Evolutionary conservation across 345 rosid species (phyloP).

Genomic region (Populus simonii): DNA sequence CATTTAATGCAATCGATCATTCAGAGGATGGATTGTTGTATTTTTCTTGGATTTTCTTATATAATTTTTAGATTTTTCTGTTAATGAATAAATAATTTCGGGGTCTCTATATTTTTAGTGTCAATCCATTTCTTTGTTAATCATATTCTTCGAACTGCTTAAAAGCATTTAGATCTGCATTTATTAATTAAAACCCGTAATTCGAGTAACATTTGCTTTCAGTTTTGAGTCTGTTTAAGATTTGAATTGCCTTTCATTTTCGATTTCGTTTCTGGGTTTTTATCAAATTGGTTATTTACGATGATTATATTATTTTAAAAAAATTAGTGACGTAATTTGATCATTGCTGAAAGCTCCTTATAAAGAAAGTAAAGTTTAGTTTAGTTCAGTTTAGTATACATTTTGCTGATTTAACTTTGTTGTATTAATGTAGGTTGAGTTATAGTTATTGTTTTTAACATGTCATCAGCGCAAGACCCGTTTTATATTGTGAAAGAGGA

Average conservation of each 20-base stretch:
- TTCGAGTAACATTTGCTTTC: background rate
- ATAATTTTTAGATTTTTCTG: background rate
- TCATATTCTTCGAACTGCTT: background rate
- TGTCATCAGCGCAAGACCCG: slow-evolving; percentile 99
- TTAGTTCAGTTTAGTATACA: background rate
- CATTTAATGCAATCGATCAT: background rate
- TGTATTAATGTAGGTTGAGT: background rate
- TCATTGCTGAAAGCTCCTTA: background rate
- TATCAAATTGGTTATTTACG: background rate
- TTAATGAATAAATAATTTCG: background rate
- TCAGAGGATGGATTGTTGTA: background rate
- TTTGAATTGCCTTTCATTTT: background rate
- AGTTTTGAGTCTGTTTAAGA: background rate
- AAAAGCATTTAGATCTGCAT: background rate
- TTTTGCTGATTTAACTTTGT: background rate
- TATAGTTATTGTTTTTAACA: slow-evolving; percentile 8
- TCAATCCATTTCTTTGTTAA: background rate
- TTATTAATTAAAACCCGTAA: background rate
- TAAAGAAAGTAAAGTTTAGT: background rate
- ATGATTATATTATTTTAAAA: background rate
- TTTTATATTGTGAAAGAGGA: slow-evolving; percentile 97
- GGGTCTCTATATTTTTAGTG: background rate
- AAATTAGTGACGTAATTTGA: background rate
- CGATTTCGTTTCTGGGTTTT: background rate
- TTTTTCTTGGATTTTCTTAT: background rate